phyloP scores from a whole-genome alignment of 2,329 filamentous ascomycete genomes.

The Ophiobolus disseminans region DNA sequence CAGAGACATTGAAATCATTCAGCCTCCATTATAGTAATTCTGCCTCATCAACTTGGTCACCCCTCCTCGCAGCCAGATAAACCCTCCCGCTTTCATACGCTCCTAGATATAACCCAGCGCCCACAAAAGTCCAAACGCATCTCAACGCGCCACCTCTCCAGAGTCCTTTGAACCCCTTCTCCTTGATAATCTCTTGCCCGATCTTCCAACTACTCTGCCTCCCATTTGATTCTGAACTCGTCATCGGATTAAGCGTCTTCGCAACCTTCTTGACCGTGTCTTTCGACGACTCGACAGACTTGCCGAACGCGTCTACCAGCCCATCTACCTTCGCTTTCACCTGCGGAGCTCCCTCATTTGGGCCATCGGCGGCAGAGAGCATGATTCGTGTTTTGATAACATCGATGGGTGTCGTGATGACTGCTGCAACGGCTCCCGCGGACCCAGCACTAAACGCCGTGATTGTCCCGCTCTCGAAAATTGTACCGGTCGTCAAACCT shows the following conservation, averaged over 20 bases:
- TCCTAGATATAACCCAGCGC: conserved; percentile 83
- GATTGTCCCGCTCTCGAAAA: conserved; percentile 72
- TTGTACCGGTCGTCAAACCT: conserved; percentile 46
- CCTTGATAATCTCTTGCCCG: conserved; percentile 67
- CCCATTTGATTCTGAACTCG: conserved; percentile 21
- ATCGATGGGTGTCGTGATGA: conserved; percentile 87
- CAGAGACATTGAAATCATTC: no score
- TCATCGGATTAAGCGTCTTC: conserved; percentile 1
- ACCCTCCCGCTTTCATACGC: conserved; percentile 81
- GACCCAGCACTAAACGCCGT: conserved; percentile 76
- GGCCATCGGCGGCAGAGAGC: conserved; percentile 61
- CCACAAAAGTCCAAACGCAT: conserved; percentile 80
- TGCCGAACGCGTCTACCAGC: conserved; percentile 52
- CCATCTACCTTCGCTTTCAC: conserved; percentile 21
- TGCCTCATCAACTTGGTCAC: conserved; percentile 48
- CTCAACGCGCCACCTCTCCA: conserved; percentile 79
- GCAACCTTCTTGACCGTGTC: conserved; percentile 27
- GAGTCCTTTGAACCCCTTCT: conserved; percentile 74
- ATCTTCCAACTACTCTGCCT: conserved; percentile 62
- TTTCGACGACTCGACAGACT: conserved; percentile 41
- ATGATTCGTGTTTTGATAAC: conserved; percentile 91
- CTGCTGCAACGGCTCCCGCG: conserved; percentile 76
- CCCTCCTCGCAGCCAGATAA: conserved; percentile 54
- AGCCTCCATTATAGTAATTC: conserved; percentile 27
- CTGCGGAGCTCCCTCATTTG: neutral